Base-by-base conservation (phyloP, 2,329 filamentous ascomycete species). In the Colletotrichum sp. region DNA sequence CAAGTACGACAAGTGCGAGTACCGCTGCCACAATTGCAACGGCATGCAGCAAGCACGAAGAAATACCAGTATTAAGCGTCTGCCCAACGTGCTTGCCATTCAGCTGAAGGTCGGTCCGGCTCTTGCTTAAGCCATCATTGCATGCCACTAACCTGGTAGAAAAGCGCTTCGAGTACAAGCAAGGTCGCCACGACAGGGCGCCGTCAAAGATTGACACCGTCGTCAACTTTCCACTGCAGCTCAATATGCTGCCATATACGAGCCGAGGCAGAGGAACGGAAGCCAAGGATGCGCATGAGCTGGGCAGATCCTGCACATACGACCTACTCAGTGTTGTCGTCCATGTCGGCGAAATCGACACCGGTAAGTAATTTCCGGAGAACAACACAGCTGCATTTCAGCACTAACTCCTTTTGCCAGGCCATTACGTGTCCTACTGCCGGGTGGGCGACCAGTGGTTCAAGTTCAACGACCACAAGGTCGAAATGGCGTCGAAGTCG, bases 401-500 rank as follows among this genome's bases (percentile, higher is more conserved):
- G 52, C 22, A 19, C 66, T 72, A 19, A 66, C 28, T 11, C 6
- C 27, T 19, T n/a, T 27, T 15, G 22, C 16, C 32, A 86, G 86
- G 95, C 9, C 95, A 98, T 82, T 98, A 98, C 81, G 93, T 96
- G 72, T 95, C 94, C n/a, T 98, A 98, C 83, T 96, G 94, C 75
- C 89, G 95, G 63, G 94, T 96, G 75, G 94, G 93, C 6, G 94
- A 95, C 71, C 91, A 98, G 90, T 98, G 96, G 96, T 98, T 98
- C 84, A 92, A 95, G 71, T 98, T 98, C 85, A 98, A 98, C 81
- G 96, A 98, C 82, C 96, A 97, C 83, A 96, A 95, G 83, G 96
- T 98, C 28, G 95, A 96, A 77, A 82, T 96, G 72, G 96, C 95
- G 3, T 92, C 92, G 63, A 94, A 97, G 82, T 94, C 94, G 7